Evolutionary conservation across 2,329 filamentous ascomycete species (phyloP), one percentile per base, ranked within the genome.

Genomic region (Colletotrichum tofieldiae): DNA sequence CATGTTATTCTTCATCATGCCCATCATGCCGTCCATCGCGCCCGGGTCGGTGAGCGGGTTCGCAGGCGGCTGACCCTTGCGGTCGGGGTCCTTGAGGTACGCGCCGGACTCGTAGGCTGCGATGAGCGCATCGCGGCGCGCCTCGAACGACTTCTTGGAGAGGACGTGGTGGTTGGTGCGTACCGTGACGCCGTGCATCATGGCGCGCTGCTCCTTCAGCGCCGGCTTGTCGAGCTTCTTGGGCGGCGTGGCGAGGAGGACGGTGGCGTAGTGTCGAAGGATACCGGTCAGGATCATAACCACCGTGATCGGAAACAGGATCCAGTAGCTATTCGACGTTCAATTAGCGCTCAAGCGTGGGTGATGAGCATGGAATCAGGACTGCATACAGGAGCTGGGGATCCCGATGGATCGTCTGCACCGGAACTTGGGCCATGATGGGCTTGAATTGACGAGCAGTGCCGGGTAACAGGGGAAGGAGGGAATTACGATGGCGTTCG

Each of bases 1-100:
- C 93, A 99, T 98, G 81, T 99, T 98, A 70, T 95, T 95, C 90
- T 99, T 99, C 94, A 99, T 97, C 94, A 98, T 98, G 77, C 96
- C 96, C 96, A 99, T 99, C 96, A 99, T 99, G 77, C 95, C 96
- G 81, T 99, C 97, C 96, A 99, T 99, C 71, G 94, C 94, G 59
- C 93, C 93, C 29, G 97, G 97, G 82, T 99, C 96, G 14, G 93
- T 94, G 90, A 99, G 95, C 5, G 96, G 96, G 84, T 98, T 99
- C 47, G 94, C 91, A 26, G 95, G 93, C 3, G 95, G 93, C 84
- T 98, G 94, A 64, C 95, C 95, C 80, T 93, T 92, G 78, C 88
- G 90, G 66, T 96, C 94, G 1, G 95, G 95, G 75, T 97, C 94
- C 81, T 98, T 98, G 59, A 99, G 87, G 80, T 95, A 99, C 43